phyloP scores from a whole-genome alignment of 2,329 filamentous ascomycete species.

The Claviceps spartinae region DNA sequence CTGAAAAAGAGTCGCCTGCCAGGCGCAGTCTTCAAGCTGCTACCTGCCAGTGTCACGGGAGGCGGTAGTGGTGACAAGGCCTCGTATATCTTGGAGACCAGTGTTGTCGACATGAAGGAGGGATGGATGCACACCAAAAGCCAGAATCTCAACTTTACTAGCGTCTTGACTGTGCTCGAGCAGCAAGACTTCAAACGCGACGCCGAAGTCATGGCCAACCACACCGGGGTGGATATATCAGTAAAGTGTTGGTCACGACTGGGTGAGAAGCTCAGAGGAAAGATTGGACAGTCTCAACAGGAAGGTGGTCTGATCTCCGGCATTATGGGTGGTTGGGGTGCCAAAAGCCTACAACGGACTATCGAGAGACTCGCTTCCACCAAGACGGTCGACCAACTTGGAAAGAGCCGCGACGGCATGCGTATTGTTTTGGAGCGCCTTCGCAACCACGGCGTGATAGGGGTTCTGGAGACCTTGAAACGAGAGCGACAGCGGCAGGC shows the following conservation, averaged over 20 bases:
- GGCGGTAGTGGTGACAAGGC: slow-evolving; percentile 53
- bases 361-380: slow-evolving; percentile 69
- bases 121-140: slow-evolving; percentile 77
- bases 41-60: slow-evolving; percentile 57
- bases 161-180: slow-evolving; percentile 66
- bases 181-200: slow-evolving; percentile 51
- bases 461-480: slow-evolving; percentile 42
- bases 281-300: slow-evolving; percentile 32
- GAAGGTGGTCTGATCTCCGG: slow-evolving; percentile 36
- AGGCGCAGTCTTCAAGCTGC: slow-evolving; percentile 57
- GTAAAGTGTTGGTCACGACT: slow-evolving; percentile 61
- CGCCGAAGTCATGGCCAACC: slow-evolving; percentile 15
- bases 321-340: slow-evolving; percentile 45
- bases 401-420: slow-evolving; percentile 75
- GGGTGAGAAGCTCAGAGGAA: slow-evolving; percentile 51
- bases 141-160: slow-evolving; percentile 69
- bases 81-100: slow-evolving; percentile 68
- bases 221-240: slow-evolving; percentile 58
- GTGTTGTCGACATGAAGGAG: slow-evolving; percentile 63
- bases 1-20: slow-evolving; percentile 72
- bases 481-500: slow-evolving; percentile 25
- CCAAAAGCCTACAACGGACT: slow-evolving; percentile 59
- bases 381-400: slow-evolving; percentile 63
- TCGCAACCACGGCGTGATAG: slow-evolving; percentile 43
- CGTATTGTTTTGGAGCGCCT: slow-evolving; percentile 62